Evolutionary conservation across 331 rosid genomes (phyloP).

Genomic region (Rhamnella rubrinervis): DNA sequence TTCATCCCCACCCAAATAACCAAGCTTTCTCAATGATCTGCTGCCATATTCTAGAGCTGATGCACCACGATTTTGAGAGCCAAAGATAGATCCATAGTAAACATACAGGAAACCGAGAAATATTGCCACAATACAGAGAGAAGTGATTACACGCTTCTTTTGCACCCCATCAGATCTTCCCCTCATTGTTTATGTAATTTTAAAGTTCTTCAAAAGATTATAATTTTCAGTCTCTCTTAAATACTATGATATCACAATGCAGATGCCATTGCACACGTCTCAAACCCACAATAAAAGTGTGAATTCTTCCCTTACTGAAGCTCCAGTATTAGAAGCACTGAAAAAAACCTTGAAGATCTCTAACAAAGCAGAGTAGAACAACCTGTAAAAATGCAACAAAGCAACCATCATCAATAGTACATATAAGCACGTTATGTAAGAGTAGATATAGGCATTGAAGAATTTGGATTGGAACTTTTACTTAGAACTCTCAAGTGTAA

Average conservation of each 20-base stretch:
- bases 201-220: constrained; percentile 28
- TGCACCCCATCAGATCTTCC: constrained; percentile 80
- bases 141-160: constrained; percentile 72
- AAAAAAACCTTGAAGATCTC: constrained; percentile 19
- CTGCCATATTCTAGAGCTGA: constrained; percentile 81
- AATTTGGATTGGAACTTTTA: neutral
- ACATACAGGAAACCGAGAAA: constrained; percentile 79
- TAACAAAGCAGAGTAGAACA: constrained; percentile 3
- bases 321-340: constrained; percentile 13
- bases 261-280: constrained; percentile 26
- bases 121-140: constrained; percentile 49
- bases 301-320: constrained; percentile 10
- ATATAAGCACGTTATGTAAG: neutral
- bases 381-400: constrained; percentile 39
- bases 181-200: constrained; percentile 58
- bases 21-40: constrained; percentile 75
- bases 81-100: constrained; percentile 81
- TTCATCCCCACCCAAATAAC: constrained; percentile 71
- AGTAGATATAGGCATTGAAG: constrained; percentile 9
- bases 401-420: constrained; percentile 18
- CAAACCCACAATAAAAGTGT: constrained; percentile 2
- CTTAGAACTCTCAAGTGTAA: neutral
- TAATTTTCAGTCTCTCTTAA: constrained; percentile 23
- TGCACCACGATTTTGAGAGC: constrained; percentile 56
- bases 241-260: constrained; percentile 31